phyloP scores from a whole-genome alignment of 225 moss, liverwort and hornwort genomes.

The Bryum argenteum region DNA sequence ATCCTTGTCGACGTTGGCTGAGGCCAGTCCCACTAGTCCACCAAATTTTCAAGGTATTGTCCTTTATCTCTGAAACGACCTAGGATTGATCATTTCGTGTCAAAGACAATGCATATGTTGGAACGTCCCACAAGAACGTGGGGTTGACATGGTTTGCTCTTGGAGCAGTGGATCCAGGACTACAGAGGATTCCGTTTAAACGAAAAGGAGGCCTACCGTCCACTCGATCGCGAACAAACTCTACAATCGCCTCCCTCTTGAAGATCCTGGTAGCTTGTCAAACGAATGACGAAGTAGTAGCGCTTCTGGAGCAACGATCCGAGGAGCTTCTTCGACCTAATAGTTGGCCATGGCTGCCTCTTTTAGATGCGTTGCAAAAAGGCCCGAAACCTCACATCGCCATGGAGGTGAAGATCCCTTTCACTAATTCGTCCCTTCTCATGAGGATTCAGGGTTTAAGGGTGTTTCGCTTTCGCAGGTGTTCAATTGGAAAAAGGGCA shows the following conservation, averaged over 20 bases:
- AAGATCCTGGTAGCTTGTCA: conserved; percentile 55
- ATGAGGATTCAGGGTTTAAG: background rate
- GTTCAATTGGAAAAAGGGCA: conserved; percentile 65
- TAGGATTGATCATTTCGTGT: background rate
- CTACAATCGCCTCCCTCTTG: conserved; percentile 53
- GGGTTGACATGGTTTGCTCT: conserved; percentile 3
- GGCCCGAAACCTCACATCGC: conserved; percentile 72
- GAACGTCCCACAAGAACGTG: background rate
- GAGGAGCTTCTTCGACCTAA: conserved; percentile 43
- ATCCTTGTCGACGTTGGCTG: conserved; percentile 20
- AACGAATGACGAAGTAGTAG: conserved; percentile 44
- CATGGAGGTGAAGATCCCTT: conserved; percentile 54
- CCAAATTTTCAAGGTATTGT: conserved; percentile 19
- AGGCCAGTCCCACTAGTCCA: conserved; percentile 8
- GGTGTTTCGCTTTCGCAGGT: conserved; percentile 44
- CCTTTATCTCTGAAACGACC: background rate
- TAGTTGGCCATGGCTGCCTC: conserved; percentile 72
- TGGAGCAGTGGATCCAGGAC: conserved; percentile 26
- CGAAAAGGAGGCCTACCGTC: conserved; percentile 46
- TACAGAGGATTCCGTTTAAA: conserved; percentile 31
- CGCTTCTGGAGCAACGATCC: conserved; percentile 51
- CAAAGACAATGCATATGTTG: background rate
- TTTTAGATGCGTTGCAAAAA: conserved; percentile 68
- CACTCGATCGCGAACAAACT: conserved; percentile 53
- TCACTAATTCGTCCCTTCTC: background rate